Evolutionary conservation across 164 flowering plant genomes (phyloP).

Genomic region (Umbellularia californica): DNA sequence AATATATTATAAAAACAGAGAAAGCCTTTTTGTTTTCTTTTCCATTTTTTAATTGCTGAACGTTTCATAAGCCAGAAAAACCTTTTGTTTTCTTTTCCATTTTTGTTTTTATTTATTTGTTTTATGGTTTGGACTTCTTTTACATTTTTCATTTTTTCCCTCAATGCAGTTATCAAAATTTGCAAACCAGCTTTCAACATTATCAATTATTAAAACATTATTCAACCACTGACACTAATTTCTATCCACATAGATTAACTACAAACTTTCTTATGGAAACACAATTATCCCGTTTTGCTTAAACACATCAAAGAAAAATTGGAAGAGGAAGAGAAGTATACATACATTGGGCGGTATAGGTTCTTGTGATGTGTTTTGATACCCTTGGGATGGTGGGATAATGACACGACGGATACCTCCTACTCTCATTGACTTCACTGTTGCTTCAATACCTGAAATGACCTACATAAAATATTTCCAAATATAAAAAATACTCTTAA

Average conservation of each 20-base stretch:
- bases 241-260: background rate
- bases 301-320: background rate
- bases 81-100: background rate
- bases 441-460: constrained; percentile 67
- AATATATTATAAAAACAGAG: background rate
- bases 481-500: constrained; percentile 1
- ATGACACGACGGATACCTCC: constrained; percentile 67
- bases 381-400: constrained; percentile 83
- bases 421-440: constrained; percentile 74
- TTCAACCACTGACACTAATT: background rate
- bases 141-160: too few species aligned
- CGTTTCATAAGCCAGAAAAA: background rate
- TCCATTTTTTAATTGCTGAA: background rate
- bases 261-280: background rate
- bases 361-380: constrained; percentile 73
- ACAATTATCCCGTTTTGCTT: background rate
- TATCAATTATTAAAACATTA: background rate
- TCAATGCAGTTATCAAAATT: too few species aligned
- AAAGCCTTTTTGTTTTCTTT: too few species aligned
- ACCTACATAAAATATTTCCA: constrained; percentile 36
- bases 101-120: too few species aligned
- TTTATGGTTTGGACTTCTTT: too few species aligned
- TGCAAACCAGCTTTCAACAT: background rate
- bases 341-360: constrained; percentile 81
- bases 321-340: background rate